phyloP scores from a whole-genome alignment of 768 basidiomycete genomes.

The Tephrocybe rancida region DNA sequence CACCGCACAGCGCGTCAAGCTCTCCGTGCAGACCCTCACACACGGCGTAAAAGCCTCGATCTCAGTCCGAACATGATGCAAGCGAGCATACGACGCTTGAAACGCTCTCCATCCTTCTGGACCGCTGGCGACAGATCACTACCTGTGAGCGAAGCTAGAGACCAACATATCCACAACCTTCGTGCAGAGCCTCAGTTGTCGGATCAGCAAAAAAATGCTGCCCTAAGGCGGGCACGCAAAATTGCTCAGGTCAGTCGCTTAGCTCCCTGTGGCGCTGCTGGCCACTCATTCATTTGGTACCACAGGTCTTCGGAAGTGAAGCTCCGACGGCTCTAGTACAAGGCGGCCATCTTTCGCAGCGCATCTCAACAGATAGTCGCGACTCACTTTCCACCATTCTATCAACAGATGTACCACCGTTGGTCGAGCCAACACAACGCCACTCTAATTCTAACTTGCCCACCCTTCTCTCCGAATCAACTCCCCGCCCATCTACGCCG shows the following conservation, averaged over 20 bases:
- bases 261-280: conserved; percentile 3
- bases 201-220: conserved; percentile 34
- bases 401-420: conserved; percentile 5
- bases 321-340: conserved; percentile 43
- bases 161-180: conserved; percentile 7
- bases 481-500: not conserved
- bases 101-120: conserved; percentile 15
- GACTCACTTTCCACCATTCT: conserved; percentile 12
- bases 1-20: not conserved
- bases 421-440: conserved; percentile 3
- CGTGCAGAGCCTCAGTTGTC: conserved; percentile 13
- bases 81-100: conserved; percentile 16
- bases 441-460: conserved; percentile 18
- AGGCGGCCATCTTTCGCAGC: not conserved
- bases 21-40: not conserved
- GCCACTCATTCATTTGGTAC: not conserved
- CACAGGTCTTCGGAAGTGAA: conserved; percentile 52
- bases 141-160: not conserved
- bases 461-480: not conserved
- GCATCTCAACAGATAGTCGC: conserved; percentile 2
- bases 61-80: conserved; percentile 11
- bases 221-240: conserved; percentile 50
- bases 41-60: conserved; percentile 13
- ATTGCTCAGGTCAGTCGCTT: conserved; percentile 45
- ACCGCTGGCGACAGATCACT: conserved; percentile 1